Evolutionary conservation across 768 basidiomycete genomes (phyloP).

Genomic region (Boletus reticulatus): DNA sequence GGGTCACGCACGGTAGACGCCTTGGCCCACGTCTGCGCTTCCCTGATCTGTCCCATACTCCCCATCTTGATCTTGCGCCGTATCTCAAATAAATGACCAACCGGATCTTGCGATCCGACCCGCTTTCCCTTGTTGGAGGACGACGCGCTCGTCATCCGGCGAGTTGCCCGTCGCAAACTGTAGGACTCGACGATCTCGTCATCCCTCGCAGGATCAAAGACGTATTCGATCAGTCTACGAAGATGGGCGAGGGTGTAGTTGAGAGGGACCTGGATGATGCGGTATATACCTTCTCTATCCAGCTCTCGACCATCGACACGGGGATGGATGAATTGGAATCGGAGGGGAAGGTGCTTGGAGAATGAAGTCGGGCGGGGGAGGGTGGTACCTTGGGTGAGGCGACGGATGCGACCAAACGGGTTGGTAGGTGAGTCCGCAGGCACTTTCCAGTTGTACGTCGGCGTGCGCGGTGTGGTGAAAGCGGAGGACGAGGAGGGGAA

Average conservation of each 20-base stretch:
- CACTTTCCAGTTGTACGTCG: slow-evolving; percentile 38
- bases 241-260: slow-evolving; percentile 70
- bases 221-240: slow-evolving; percentile 56
- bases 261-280: slow-evolving; percentile 66
- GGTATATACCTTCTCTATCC: slow-evolving; percentile 51
- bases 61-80: slow-evolving; percentile 44
- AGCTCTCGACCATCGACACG: slow-evolving; percentile 21
- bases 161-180: slow-evolving; percentile 14
- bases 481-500: slow-evolving; percentile 25
- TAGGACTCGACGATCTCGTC: slow-evolving; percentile 22
- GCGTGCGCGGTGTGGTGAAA: slow-evolving; percentile 36
- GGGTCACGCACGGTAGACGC: slow-evolving; percentile 55
- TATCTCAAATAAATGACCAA: slow-evolving; percentile 61
- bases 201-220: slow-evolving; percentile 42
- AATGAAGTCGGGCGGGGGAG: slow-evolving; percentile 47
- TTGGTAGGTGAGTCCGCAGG: slow-evolving; percentile 72
- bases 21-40: slow-evolving; percentile 45
- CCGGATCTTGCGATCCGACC: slow-evolving; percentile 6
- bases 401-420: slow-evolving; percentile 60
- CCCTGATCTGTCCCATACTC: slow-evolving; percentile 54
- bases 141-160: slow-evolving; percentile 24
- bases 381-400: slow-evolving; percentile 35
- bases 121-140: slow-evolving; percentile 22
- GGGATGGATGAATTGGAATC: slow-evolving; percentile 55
- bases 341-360: slow-evolving; percentile 59